Percentiles rank a stretch among this genome's conserved stretches.
Evolutionary conservation across 2,329 filamentous ascomycete species (phyloP).

Genomic region (Zymoseptoria brevis): DNA sequence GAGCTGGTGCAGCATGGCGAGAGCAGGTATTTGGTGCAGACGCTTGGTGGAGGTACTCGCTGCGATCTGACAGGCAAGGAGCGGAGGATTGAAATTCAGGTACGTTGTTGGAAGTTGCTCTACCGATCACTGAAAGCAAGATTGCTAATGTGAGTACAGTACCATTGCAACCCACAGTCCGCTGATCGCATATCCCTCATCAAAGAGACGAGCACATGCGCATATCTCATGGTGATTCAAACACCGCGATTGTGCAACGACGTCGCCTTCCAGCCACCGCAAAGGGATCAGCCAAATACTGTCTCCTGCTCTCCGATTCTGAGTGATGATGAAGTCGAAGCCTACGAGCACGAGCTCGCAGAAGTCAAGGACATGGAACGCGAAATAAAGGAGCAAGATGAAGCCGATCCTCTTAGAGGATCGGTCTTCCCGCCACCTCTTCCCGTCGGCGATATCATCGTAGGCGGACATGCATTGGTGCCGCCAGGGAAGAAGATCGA

Average conservation of each 20-base stretch:
- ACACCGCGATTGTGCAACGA: constrained; percentile 84
- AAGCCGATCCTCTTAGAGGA: constrained; percentile 22
- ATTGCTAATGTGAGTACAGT: constrained; percentile 34
- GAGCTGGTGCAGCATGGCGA: constrained; percentile 70
- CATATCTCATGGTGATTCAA: constrained; percentile 88
- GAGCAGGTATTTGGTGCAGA: constrained; percentile 78
- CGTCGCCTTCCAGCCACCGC: constrained; percentile 74
- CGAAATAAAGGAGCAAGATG: constrained; percentile 21
- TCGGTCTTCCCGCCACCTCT: constrained; percentile 17
- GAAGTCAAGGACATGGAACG: constrained; percentile 14
- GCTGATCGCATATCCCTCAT: constrained; percentile 80
- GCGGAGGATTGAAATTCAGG: constrained; percentile 75
- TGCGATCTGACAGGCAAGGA: constrained; percentile 80
- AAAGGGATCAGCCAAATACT: constrained; percentile 65
- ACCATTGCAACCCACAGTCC: constrained; percentile 68
- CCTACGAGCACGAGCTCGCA: constrained; percentile 25
- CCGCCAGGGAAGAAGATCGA: constrained; percentile 50
- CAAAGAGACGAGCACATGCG: constrained; percentile 84
- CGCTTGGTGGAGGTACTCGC: constrained; percentile 66
- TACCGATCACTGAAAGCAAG: neutral
- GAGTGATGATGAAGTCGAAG: constrained; percentile 42
- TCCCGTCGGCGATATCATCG: constrained; percentile 48
- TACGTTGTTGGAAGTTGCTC: constrained; percentile 19
- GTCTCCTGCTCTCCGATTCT: constrained; percentile 72
- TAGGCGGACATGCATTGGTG: constrained; percentile 50